phyloP scores from a whole-genome alignment of 495 filamentous ascomycete genomes.

The Talaromyces thailandensis region DNA sequence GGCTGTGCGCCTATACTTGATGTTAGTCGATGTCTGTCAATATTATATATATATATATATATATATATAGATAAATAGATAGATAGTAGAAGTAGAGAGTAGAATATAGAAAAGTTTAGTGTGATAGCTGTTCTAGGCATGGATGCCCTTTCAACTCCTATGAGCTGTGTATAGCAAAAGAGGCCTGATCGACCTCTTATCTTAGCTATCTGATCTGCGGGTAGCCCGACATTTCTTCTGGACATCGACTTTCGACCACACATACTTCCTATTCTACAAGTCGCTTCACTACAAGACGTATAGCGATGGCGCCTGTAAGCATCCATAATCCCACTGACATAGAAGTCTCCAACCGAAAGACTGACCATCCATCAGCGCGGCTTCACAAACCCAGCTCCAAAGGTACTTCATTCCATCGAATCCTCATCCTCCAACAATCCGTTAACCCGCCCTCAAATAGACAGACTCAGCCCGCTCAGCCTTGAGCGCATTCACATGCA shows the following conservation, averaged over 20 bases:
- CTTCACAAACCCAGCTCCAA: constrained; percentile 43
- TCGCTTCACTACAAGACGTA: background rate
- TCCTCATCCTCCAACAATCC: background rate
- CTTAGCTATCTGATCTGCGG: background rate
- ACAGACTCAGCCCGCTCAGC: constrained; percentile 84
- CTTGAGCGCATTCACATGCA: constrained; percentile 78
- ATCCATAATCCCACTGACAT: too few relatives aligned
- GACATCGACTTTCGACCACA: background rate
- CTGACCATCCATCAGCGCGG: constrained; percentile 22
- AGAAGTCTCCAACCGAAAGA: too few relatives aligned
- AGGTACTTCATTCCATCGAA: constrained; percentile 20
- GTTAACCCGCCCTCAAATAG: constrained; percentile 22
- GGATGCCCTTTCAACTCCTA: too few relatives aligned
- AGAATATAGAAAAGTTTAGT: too few relatives aligned
- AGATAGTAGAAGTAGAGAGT: too few relatives aligned
- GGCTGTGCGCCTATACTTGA: background rate
- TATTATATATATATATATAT: too few relatives aligned
- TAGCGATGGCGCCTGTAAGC: constrained; percentile 15
- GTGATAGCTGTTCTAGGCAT: too few relatives aligned
- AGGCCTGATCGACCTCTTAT: background rate
- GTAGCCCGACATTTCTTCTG: background rate
- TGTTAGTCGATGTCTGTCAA: too few relatives aligned
- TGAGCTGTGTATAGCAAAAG: too few relatives aligned
- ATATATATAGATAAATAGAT: too few relatives aligned
- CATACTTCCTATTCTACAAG: background rate